Conservation (phyloP, 1,284 basidiomycete species). For the Rhodotorula sp. region DNA sequence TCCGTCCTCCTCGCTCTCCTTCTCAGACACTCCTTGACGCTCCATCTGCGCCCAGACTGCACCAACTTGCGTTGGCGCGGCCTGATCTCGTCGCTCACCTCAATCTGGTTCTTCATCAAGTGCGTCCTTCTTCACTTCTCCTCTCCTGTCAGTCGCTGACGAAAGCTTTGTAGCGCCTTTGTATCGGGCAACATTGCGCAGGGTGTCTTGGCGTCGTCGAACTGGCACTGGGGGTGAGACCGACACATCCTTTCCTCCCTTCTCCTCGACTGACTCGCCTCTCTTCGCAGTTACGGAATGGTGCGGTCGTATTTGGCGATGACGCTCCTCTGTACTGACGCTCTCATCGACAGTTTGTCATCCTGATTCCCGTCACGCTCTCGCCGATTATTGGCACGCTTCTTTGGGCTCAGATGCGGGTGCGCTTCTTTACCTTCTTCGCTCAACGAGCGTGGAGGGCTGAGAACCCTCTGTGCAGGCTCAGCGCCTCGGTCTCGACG, state of each 20-base stretch:
- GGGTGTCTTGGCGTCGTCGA: conserved; percentile 55
- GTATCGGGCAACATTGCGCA: conserved; percentile 65
- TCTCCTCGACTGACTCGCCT: background rate
- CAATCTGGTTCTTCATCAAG: conserved; percentile 65
- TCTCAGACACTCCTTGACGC: too few species aligned
- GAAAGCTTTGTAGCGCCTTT: conserved; percentile 56
- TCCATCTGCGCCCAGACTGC: conserved; percentile 55
- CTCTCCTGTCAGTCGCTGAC: background rate
- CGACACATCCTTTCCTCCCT: background rate
- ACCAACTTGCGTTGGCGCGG: conserved; percentile 61
- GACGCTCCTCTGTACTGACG: too few species aligned
- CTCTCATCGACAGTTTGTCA: conserved; percentile 47
- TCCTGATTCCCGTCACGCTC: conserved; percentile 54
- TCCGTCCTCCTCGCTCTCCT: too few species aligned
- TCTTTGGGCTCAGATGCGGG: conserved; percentile 68
- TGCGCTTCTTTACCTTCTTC: conserved; percentile 40
- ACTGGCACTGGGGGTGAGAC: conserved; percentile 70
- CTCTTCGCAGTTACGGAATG: background rate
- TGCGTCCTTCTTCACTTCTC: background rate
- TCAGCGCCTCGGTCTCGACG: conserved; percentile 54
- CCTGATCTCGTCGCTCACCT: conserved; percentile 64
- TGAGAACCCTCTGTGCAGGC: conserved; percentile 9
- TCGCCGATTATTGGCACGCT: conserved; percentile 50
- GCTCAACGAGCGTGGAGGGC: background rate
- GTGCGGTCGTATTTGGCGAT: too few species aligned